phyloP scores from a whole-genome alignment of 257 asterid species.

The Nicotiana undulata region DNA sequence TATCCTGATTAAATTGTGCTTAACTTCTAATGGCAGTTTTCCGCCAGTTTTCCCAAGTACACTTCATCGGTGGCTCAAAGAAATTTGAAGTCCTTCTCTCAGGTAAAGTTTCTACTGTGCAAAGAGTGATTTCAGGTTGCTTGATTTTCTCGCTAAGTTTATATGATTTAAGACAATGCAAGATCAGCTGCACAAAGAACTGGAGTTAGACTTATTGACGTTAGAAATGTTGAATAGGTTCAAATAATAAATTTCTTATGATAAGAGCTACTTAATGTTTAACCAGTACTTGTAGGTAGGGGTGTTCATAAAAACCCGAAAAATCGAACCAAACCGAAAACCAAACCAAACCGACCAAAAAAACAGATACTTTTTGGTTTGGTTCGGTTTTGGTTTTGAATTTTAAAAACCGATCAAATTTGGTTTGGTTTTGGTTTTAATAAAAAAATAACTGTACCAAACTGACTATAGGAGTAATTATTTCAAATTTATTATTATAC shows the following conservation, averaged over 20 bases:
- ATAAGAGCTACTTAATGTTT: neutral
- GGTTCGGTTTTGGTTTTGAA: too few relatives aligned
- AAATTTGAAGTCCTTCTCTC: slow-evolving; percentile 64
- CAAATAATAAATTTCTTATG: neutral
- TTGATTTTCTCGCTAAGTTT: neutral
- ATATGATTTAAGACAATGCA: neutral
- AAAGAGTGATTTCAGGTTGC: neutral
- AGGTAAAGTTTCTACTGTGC: slow-evolving; percentile 34
- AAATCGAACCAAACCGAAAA: too few relatives aligned
- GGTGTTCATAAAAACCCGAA: too few relatives aligned
- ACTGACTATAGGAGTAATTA: too few relatives aligned
- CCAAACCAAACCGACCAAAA: too few relatives aligned
- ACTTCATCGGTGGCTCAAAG: slow-evolving; percentile 85
- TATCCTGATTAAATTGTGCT: neutral
- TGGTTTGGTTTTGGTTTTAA: too few relatives aligned
- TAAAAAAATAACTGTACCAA: too few relatives aligned
- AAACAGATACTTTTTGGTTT: too few relatives aligned
- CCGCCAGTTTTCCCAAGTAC: slow-evolving; percentile 74
- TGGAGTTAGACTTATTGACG: neutral
- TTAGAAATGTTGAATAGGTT: neutral
- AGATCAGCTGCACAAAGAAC: neutral
- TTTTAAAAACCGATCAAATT: too few relatives aligned
- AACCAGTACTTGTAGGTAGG: neutral
- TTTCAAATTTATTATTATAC: too few relatives aligned
- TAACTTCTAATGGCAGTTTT: slow-evolving; percentile 42